Evolutionary conservation across 768 basidiomycete genomes (phyloP), one percentile per base, ranked within the genome.

Genomic region (Pleurotus pulmonarius): DNA sequence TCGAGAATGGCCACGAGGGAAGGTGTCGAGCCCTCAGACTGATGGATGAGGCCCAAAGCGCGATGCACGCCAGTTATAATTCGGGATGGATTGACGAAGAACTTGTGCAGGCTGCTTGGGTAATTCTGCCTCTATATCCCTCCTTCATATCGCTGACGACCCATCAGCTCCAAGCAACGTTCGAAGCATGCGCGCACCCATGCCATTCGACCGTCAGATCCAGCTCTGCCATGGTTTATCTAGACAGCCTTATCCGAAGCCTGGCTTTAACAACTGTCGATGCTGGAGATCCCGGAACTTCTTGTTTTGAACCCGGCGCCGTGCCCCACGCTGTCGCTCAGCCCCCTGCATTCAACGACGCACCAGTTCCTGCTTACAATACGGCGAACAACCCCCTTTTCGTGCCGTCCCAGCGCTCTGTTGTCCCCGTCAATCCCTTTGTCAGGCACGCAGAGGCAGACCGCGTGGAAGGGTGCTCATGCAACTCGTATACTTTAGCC

Each of bases 91-190:
- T 91, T 12, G 87, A 91, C 60, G 84, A 87, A 63, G 83, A 81
- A 29, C 76, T 90, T 5, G 87, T 83, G 11, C 86, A 91, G 69
- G 86, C 88, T 38, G 85, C 87, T 55, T 91, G 86, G 86, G 88
- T 89, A 66, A 61, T 81, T 60, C 25, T 41, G 51, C 22, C 47
- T 29, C 37, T 39, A 18, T 49, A 52, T 7, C 22, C 54, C 58
- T 3, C 29, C 29, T 34, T 34, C 29, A 11, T 11, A 12, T 8
- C 29, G 29, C 29, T 34, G 11, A 34, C 11, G 29, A 3, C 29
- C 29, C 40, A 34, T 6, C 49, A 90, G 88, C 68, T 92, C 37
- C 68, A 91, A 40, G 80, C 88, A 9, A 69, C 89, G 59, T 91
- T 90, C 59, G 87, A 90, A 65, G 69, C 88, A 56, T 88, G 83